These are phyloP conservation scores for Rugonectria rugulosa DNA, from an alignment of 2,329 filamentous ascomycete species.

Conservation along the genomic window DNA sequence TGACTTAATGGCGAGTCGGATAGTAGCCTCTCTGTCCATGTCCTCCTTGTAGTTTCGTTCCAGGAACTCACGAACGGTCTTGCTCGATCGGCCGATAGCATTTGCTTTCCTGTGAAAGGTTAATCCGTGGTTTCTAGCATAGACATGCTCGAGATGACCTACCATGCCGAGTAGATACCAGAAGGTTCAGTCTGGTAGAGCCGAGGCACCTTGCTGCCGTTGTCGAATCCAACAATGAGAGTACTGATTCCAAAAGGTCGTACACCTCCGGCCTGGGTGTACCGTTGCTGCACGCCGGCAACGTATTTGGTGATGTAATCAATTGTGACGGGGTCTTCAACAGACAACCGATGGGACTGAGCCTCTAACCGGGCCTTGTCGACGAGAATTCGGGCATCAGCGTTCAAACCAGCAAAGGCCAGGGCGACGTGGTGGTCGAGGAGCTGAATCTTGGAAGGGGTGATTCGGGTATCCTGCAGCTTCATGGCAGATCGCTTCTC, in stretches of 20 bases:
- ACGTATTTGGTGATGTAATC: conserved; percentile 99
- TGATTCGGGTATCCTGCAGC: conserved; percentile 98
- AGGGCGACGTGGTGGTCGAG: conserved; percentile 96
- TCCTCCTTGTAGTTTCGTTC: conserved; percentile 99
- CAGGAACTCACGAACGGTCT: conserved; percentile 98
- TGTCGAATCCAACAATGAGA: conserved; percentile 97
- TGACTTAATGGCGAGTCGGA: conserved; percentile 97
- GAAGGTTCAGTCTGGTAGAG: conserved; percentile 99
- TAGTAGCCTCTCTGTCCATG: conserved; percentile 95
- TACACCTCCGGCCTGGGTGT: conserved; percentile 98
- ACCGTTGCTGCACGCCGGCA: conserved; percentile 96
- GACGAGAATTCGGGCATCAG: conserved; percentile 95
- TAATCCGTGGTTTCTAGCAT: conserved; percentile 8
- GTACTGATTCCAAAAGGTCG: conserved; percentile 99
- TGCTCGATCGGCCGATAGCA: conserved; percentile 96
- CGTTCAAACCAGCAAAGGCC: conserved; percentile 96
- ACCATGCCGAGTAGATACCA: conserved; percentile 99
- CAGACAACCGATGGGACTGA: conserved; percentile 94
- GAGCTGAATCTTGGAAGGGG: conserved; percentile 96
- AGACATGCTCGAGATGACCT: conserved; percentile 43
- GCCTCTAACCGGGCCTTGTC: conserved; percentile 98
- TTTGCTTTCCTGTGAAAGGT: conserved; percentile 85
- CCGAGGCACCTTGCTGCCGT: conserved; percentile 84
- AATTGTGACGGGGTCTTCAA: conserved; percentile 96
- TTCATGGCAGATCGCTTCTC: conserved; percentile 99